phyloP scores from a whole-genome alignment of 2,329 filamentous ascomycete species.

The Botrytis paeoniae region DNA sequence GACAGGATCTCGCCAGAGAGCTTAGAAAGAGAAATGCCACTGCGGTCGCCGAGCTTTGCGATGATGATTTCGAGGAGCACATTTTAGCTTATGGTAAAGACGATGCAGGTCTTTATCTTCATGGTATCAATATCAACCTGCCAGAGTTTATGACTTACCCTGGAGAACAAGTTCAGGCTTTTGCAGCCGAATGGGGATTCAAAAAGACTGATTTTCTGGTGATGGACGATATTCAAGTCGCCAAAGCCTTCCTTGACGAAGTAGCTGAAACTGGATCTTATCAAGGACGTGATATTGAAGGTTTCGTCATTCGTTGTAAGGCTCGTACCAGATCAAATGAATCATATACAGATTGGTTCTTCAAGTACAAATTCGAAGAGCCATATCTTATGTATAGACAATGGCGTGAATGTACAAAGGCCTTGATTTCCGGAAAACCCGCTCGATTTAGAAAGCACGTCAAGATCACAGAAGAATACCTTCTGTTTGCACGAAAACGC shows the following conservation, averaged over 20 bases:
- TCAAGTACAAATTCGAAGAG: conserved; percentile 99
- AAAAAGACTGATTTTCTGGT: conserved; percentile 78
- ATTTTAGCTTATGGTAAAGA: conserved; percentile 84
- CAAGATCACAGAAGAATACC: conserved; percentile 87
- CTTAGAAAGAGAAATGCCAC: conserved; percentile 83
- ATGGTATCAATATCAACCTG: conserved; percentile 95
- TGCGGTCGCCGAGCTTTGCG: conserved; percentile 91
- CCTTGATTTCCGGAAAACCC: conserved; percentile 70
- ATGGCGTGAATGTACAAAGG: conserved; percentile 96
- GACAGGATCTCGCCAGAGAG: conserved; percentile 71
- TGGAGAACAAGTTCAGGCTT: conserved; percentile 76
- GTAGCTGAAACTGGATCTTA: conserved; percentile 87
- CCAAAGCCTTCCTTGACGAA: conserved; percentile 77
- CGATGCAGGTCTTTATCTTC: conserved; percentile 85
- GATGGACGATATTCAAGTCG: conserved; percentile 69
- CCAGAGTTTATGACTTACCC: conserved; percentile 88
- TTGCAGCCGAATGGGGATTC: conserved; percentile 92
- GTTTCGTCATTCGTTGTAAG: conserved; percentile 92
- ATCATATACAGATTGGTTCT: conserved; percentile 91
- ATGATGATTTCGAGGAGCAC: conserved; percentile 95
- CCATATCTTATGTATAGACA: conserved; percentile 98
- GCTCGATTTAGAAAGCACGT: conserved; percentile 83
- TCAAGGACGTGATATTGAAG: conserved; percentile 89
- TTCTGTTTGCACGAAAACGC: conserved; percentile 73
- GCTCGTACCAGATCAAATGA: conserved; percentile 47